Conservation (phyloP, 345 rosid species). For the Carallia brachiata region DNA sequence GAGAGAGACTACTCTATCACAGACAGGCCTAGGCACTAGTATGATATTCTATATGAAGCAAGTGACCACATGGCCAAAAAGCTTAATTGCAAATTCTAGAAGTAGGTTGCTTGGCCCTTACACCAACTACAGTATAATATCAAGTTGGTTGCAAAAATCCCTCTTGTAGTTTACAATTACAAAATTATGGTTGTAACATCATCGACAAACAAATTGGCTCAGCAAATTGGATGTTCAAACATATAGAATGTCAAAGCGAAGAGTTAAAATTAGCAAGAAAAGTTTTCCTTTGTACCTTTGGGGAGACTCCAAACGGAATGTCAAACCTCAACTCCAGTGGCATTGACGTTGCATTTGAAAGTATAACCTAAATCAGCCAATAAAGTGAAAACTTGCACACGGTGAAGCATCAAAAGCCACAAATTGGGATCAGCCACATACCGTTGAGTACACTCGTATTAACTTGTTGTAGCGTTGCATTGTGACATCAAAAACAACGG, state of each 20-base stretch:
- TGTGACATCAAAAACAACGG: constrained; percentile 92
- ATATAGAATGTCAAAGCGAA: not conserved
- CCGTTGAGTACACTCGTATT: constrained; percentile 83
- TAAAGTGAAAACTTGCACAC: not conserved
- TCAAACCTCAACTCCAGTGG: constrained; percentile 91
- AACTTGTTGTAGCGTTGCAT: constrained; percentile 80
- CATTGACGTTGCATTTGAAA: constrained; percentile 68
- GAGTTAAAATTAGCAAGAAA: not conserved
- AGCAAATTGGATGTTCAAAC: constrained; percentile 4
- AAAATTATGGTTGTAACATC: no score
- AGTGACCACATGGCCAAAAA: no score
- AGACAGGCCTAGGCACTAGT: no score
- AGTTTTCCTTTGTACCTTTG: constrained; percentile 53
- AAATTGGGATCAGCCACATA: constrained; percentile 32
- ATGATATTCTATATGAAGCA: no score
- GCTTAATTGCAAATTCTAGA: no score
- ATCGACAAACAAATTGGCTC: not conserved
- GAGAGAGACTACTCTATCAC: no score
- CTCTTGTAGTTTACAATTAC: no score
- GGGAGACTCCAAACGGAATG: constrained; percentile 90
- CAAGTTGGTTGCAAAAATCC: no score
- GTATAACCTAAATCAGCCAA: constrained; percentile 55
- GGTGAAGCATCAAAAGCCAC: constrained; percentile 11
- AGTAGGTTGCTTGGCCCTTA: no score
- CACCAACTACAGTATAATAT: no score